These are phyloP conservation scores for Jacaranda copaia DNA, from an alignment of 257 asterid species.

Conservation along the genomic window DNA sequence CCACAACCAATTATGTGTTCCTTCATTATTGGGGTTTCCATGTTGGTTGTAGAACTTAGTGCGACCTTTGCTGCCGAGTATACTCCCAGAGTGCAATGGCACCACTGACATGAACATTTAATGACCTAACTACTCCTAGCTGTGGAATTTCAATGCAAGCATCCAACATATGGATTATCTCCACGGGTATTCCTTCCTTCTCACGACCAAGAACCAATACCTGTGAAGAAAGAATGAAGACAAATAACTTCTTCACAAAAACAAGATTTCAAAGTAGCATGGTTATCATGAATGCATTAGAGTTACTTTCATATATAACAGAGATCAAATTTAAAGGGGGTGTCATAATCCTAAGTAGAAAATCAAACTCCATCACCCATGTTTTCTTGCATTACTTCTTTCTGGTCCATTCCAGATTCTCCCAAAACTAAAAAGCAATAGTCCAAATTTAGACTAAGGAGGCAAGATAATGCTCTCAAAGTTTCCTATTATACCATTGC, in stretches of 20 bases:
- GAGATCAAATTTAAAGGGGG: background rate
- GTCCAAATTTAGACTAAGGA: background rate
- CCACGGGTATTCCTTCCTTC: constrained; percentile 97
- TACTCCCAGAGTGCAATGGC: constrained; percentile 99
- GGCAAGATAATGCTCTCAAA: background rate
- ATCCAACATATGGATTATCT: constrained; percentile 87
- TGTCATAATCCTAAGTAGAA: background rate
- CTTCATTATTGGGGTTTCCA: background rate
- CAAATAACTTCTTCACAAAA: background rate
- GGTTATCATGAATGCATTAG: background rate
- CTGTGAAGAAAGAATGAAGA: constrained; percentile 34
- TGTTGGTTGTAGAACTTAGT: background rate
- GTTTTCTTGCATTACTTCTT: background rate
- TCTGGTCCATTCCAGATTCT: background rate
- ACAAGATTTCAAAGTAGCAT: background rate
- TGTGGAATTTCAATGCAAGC: constrained; percentile 95
- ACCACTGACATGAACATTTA: constrained; percentile 97
- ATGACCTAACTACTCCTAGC: constrained; percentile 89
- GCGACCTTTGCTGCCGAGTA: constrained; percentile 72
- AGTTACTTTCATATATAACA: background rate
- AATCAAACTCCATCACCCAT: background rate
- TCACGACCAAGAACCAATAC: constrained; percentile 90
- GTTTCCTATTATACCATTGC: background rate
- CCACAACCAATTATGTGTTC: background rate
- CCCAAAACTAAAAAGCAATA: background rate